phyloP scores from a whole-genome alignment of 2,329 filamentous ascomycete genomes.

The Herpotrichia juniperi region DNA sequence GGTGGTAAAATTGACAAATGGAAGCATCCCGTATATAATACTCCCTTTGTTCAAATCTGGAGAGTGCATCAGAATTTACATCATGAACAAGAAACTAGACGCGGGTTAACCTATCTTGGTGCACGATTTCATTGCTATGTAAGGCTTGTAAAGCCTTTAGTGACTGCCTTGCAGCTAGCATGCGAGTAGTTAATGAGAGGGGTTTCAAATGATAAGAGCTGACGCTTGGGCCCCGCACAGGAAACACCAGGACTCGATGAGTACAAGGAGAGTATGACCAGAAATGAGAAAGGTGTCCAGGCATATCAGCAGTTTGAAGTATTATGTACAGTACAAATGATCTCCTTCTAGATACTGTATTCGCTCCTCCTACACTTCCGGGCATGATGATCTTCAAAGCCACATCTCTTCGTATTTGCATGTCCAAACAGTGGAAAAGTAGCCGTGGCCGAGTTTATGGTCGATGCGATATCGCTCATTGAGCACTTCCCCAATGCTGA shows the following conservation, averaged over 20 bases:
- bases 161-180: constrained; percentile 4
- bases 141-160: constrained; percentile 1
- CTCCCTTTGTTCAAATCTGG: constrained; percentile 6
- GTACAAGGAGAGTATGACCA: too few species aligned
- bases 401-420: background rate
- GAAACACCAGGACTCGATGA: constrained; percentile 6
- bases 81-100: background rate
- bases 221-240: constrained; percentile 4
- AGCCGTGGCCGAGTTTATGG: constrained; percentile 7
- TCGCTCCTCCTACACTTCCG: background rate
- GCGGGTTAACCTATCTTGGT: constrained; percentile 3
- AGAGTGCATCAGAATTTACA: background rate
- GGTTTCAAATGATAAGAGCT: background rate
- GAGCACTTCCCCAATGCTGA: constrained; percentile 5
- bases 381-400: constrained; percentile 6
- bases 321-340: background rate
- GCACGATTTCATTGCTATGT: constrained; percentile 6
- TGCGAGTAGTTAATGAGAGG: constrained; percentile 1
- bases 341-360: constrained; percentile 3
- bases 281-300: background rate
- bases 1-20: constrained; percentile 2
- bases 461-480: constrained; percentile 8
- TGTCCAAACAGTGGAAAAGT: constrained; percentile 7
- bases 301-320: background rate
- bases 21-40: constrained; percentile 5